Conservation (phyloP, 2,329 filamentous ascomycete species). For the Berkeleyomyces rouxiae region DNA sequence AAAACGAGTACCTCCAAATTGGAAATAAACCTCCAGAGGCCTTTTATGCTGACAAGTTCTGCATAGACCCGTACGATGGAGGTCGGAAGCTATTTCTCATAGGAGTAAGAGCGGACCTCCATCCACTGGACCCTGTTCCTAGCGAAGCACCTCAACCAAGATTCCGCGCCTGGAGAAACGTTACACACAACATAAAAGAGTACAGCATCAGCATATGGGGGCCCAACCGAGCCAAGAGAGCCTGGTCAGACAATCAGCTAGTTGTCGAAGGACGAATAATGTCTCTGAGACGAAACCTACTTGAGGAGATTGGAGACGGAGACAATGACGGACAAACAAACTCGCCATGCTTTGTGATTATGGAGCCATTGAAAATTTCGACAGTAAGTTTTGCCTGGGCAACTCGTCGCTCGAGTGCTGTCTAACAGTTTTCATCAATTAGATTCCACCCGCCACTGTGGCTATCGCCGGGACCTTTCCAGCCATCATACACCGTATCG, state of each 20-base stretch:
- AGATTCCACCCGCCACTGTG: conserved; percentile 56
- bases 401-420: background rate
- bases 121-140: conserved; percentile 49
- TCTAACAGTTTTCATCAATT: conserved; percentile 15
- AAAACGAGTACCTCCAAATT: conserved; percentile 19
- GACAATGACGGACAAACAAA: conserved; percentile 26
- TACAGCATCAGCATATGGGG: conserved; percentile 67
- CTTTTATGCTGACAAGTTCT: conserved; percentile 36
- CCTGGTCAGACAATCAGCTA: conserved; percentile 54
- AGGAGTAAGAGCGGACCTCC: conserved; percentile 39
- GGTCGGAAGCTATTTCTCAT: conserved; percentile 42
- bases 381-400: conserved; percentile 34
- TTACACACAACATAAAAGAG: conserved; percentile 51
- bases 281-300: conserved; percentile 62
- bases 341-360: conserved; percentile 46
- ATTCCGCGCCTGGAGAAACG: conserved; percentile 27
- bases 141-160: conserved; percentile 31
- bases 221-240: conserved; percentile 33
- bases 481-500: conserved; percentile 67
- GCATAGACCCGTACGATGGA: conserved; percentile 43
- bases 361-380: conserved; percentile 63
- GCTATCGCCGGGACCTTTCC: conserved; percentile 62
- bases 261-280: conserved; percentile 64
- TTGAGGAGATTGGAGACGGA: conserved; percentile 49
- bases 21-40: conserved; percentile 28